A percentile compares a stretch with the other conserved stretches of the same genome.
phyloP scores from a whole-genome alignment of 169 alveolate species.

The Eimeria tenella region DNA sequence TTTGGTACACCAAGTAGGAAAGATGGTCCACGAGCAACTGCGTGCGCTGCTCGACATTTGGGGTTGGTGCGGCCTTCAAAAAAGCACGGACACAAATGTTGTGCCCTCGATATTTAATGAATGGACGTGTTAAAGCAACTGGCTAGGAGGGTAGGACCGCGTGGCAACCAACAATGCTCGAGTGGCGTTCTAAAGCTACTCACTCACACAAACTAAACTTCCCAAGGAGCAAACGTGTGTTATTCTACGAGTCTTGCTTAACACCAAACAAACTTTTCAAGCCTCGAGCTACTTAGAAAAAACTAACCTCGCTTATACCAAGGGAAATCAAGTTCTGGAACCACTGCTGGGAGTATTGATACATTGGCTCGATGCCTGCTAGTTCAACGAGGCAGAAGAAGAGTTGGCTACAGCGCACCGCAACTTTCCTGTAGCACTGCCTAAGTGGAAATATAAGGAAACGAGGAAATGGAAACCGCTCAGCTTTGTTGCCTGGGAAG shows the following conservation, averaged over 20 bases:
- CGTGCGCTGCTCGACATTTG: slow-evolving; percentile 94
- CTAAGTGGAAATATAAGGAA: slow-evolving; percentile 75
- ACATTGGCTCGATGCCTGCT: slow-evolving; percentile 96
- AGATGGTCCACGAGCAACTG: slow-evolving; percentile 67
- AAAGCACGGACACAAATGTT: slow-evolving; percentile 91
- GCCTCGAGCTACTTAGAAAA: neutral
- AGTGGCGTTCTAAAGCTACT: neutral
- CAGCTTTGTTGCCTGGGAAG: neutral
- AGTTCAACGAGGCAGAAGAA: slow-evolving; percentile 96
- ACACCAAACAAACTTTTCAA: neutral
- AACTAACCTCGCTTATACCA: slow-evolving; percentile 88
- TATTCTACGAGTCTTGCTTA: neutral
- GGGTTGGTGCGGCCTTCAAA: slow-evolving; percentile 94
- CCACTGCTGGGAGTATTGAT: slow-evolving; percentile 97
- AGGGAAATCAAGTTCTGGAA: slow-evolving; percentile 93
- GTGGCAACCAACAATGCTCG: neutral
- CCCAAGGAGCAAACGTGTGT: neutral
- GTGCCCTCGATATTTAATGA: neutral
- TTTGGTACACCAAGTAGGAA: slow-evolving; percentile 86
- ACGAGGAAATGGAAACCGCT: neutral
- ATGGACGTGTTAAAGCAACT: neutral
- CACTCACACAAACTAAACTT: neutral
- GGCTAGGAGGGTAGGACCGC: neutral
- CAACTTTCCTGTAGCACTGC: slow-evolving; percentile 94
- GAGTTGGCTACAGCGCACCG: slow-evolving; percentile 95